Evolutionary conservation across 2,329 filamentous ascomycete genomes (phyloP), one percentile per base, ranked within the genome.

Genomic region (Pseudocercospora eumusae): DNA sequence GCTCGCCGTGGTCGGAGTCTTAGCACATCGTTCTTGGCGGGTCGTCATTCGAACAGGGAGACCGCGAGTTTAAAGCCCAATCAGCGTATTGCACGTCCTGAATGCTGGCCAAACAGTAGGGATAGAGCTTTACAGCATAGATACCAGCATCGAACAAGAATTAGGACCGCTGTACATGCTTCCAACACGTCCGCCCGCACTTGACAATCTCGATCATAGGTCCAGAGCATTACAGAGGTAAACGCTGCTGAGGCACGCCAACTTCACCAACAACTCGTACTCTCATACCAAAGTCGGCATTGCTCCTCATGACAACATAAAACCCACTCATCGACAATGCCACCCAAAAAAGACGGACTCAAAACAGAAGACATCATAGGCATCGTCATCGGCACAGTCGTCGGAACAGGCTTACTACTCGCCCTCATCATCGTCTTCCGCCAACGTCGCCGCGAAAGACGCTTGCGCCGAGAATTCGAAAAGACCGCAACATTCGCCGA

Each of bases 81-180:
- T 54, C 52, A 54, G 52, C 52, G 52, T 40, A 36, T 54, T 36
- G 52, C 28, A 54, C 28, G 31, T 20, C 28, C 21, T 13, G 21
- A 54, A 54, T 54, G 52, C 52, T 36, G 28, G 52, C 52, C 18
- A 4, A n/a, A 20, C 23, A 54, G 52, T 54, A 54, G 18, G 52
- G 52, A 54, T 54, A 36, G 27, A 54, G 52, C 52, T 54, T n/a
- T 54, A 28, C 18, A 27, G 31, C 28, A 54, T 36, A 25, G 28
- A 54, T 18, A 54, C 52, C 52, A 54, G 28, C 31, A 54, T 54
- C 23, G 52, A 52, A 52, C 47, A 52, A 52, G 47, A 52, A 54
- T 21, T 25, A 21, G n/a, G 9, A 40, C 28, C 28, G 28, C 52
- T 54, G 52, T 31, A 28, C 52, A 54, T 54, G 23, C 49, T 54